Base-by-base conservation (phyloP, 805 yeast species). In the Candida lessepsii region DNA sequence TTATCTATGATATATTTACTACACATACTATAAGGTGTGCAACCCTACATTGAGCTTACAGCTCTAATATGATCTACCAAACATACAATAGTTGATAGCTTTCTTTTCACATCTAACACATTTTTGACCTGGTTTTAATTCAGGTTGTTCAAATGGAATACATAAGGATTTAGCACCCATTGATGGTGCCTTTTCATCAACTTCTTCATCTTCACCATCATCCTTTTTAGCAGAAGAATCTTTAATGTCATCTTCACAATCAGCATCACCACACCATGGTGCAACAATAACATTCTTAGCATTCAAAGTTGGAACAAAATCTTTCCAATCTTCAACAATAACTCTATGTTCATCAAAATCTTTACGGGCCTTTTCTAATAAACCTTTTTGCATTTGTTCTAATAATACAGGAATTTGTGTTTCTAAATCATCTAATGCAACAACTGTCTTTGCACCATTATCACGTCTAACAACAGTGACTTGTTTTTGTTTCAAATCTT, bases 161-260 rank as follows among this genome's bases (percentile, higher is more conserved):
- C 99, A 93, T 66, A 93, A 76, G 15, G 96, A 85, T 75, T 93
- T 93, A 51, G 99, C 99, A 60, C 99, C 99, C 99, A 93, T 93
- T 38, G 95, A 81, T 61, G 99, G 99, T 17, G 99, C 88, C 65
- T 86, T 85, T 59, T 93, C 98, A 61, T 93, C 99, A 35, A 74
- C 83, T 63, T 86, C 96, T 52, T 80, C 87, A 20, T 70, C 81
- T 51, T 86, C 95, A 48, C 84, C 91, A 51, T 88, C 85, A 53
- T 80, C 82, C 60, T 83, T 85, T 59, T 82, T 79, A 30, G 95
- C 88, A 13, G 86, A 80, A 32, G 87, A 73, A 35, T 90, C 96
- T 76, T 95, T 93, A 67, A 93, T 95, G 53, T 86, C 91, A 53
- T 93, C 99, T 70, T 93, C 99, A 77, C 99, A 93, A 52, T 81